Base-by-base conservation (phyloP, 2,329 filamentous ascomycete species). In the Dendrostoma leiphaemia region DNA sequence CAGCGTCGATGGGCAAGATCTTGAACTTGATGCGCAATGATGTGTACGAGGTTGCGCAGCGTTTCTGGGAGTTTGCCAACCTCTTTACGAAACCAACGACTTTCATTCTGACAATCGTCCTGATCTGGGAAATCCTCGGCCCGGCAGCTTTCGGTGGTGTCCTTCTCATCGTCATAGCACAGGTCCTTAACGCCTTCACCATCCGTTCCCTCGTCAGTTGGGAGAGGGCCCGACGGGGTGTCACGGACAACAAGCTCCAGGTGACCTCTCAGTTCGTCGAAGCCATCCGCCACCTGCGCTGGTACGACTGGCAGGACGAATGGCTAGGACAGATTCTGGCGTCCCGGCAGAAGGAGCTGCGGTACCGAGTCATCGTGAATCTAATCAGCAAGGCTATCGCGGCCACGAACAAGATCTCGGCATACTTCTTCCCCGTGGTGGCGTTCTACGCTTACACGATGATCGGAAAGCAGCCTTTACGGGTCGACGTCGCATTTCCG, bases 1-100 rank as follows among this genome's bases (percentile, higher is more conserved):
- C 88, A 2, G 90, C 91, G 0, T 91, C 89, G 0, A 93, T 92
- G 71, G 91, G 91, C 7, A 96, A 96, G 65, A 94, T 96, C 48
- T 80, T 96, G 57, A 96, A 96, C 63, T 71, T 96, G 2, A 89
- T 96, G 76, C 85, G 90, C 46, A 85, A 81, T 55, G 90, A 94
- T 66, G 89, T 88, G 0, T 94, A 93, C 64, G 88, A 92, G 65
- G 83, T 93, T 35, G 82, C 90, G 3, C 90, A 93, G 64, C 75
- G 89, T 40, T 94, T 96, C 63, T 96, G 91, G 91, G 91, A 96
- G 57, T 89, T 94, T 49, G 81, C 88, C 2, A 77, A 77, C n/a
- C 74, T 96, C 2, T 74, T 95, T 37, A 86, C 86, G 3, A 89
- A 88, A 58, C 91, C 91, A 0, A 69, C 94, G 15, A 88, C 88